phyloP scores from a whole-genome alignment of 257 asterid species.

The Dorcoceras hygrometricum region DNA sequence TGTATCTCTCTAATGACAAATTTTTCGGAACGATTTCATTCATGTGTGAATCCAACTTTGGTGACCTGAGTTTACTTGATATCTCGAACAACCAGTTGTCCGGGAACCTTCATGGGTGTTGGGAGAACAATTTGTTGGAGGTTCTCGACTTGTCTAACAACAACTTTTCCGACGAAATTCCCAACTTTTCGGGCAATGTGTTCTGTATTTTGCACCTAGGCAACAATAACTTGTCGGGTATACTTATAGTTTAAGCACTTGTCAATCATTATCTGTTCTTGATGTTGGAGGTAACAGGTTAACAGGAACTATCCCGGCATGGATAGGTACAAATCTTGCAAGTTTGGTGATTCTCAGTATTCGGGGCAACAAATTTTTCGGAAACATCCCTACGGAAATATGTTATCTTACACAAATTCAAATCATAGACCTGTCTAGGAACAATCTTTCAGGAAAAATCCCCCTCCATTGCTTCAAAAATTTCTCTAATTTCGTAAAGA shows the following conservation, averaged over 20 bases:
- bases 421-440: conserved; percentile 32
- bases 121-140: not conserved
- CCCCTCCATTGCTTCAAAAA: conserved; percentile 29
- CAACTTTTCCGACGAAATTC: conserved; percentile 25
- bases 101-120: conserved; percentile 28
- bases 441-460: conserved; percentile 20
- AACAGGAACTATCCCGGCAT: conserved; percentile 18
- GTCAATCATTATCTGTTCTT: not conserved
- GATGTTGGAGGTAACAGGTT: conserved; percentile 24
- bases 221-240: conserved; percentile 20
- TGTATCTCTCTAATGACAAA: conserved; percentile 25
- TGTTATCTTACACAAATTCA: conserved; percentile 20
- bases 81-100: conserved; percentile 25
- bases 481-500: conserved; percentile 15
- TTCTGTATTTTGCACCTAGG: conserved; percentile 8
- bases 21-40: conserved; percentile 28
- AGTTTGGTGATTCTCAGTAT: not conserved
- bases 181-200: conserved; percentile 18
- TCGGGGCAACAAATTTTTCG: conserved; percentile 23
- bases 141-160: conserved; percentile 27
- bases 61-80: not conserved
- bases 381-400: conserved; percentile 22
- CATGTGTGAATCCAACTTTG: conserved; percentile 1
- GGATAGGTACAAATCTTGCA: conserved; percentile 10
- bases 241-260: not conserved